Percentiles rank a stretch among this genome's conserved stretches.
Evolutionary conservation across 352 stramenopile genomes (phyloP).

Genomic region (Phytophthora pluvialis): DNA sequence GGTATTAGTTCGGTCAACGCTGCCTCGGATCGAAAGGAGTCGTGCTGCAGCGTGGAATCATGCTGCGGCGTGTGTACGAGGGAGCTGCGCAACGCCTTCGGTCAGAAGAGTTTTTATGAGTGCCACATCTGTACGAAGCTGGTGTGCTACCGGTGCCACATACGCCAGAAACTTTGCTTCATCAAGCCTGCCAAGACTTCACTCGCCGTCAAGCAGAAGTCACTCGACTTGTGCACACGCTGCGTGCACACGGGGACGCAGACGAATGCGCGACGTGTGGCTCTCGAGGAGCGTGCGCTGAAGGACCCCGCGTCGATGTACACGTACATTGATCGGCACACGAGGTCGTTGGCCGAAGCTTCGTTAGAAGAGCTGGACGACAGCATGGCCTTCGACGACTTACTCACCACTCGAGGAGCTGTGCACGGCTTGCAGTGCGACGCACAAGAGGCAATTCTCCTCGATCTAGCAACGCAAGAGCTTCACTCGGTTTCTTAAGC

Average conservation of each 20-base stretch:
- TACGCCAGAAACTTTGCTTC: conserved; percentile 38
- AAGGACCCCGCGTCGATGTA: conserved; percentile 35
- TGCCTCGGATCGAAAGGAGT: conserved; percentile 2
- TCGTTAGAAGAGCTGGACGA: no score
- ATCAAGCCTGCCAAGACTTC: conserved; percentile 21
- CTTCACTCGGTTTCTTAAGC: not conserved
- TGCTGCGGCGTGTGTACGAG: conserved; percentile 34
- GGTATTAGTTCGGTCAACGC: conserved; percentile 14
- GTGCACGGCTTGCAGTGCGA: not conserved
- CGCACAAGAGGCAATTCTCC: not conserved
- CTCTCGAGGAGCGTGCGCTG: conserved; percentile 34
- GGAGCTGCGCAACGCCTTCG: conserved; percentile 21
- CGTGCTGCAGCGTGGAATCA: conserved; percentile 27
- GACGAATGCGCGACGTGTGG: conserved; percentile 33
- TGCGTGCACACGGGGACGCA: conserved; percentile 41
- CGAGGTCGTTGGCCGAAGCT: no score
- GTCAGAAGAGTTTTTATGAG: conserved; percentile 27
- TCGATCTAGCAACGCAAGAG: not conserved
- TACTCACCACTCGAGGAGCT: no score
- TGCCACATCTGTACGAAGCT: conserved; percentile 36
- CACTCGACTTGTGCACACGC: conserved; percentile 37
- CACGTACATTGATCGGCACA: conserved; percentile 20
- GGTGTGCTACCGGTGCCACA: conserved; percentile 40
- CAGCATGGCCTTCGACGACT: no score
- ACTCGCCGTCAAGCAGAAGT: conserved; percentile 32